phyloP scores from a whole-genome alignment of 306 rosid genomes.

The Citrullus mucosospermus region DNA sequence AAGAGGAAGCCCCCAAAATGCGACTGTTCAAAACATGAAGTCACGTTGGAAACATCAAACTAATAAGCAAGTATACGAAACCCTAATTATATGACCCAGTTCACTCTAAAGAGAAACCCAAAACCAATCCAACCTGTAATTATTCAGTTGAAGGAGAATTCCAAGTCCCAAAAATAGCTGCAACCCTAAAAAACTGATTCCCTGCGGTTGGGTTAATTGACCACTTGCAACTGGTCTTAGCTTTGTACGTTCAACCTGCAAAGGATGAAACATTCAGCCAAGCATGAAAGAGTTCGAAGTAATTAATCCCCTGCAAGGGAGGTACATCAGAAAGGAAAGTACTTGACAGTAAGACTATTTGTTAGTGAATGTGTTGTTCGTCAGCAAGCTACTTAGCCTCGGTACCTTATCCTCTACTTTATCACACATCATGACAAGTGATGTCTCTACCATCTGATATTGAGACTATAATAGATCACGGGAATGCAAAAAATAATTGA shows the following conservation, averaged over 20 bases:
- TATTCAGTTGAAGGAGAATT: conserved; percentile 69
- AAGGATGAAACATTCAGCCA: conserved; percentile 4
- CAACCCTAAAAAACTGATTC: conserved; percentile 75
- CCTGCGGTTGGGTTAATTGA: conserved; percentile 72
- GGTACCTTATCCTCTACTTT: background rate
- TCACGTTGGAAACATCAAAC: conserved; percentile 8
- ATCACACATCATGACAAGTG: background rate
- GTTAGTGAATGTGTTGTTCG: background rate
- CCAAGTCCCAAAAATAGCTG: conserved; percentile 86
- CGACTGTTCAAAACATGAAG: conserved; percentile 33
- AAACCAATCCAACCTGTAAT: conserved; percentile 53
- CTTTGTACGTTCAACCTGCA: conserved; percentile 91
- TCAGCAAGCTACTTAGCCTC: background rate
- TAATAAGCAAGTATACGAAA: background rate
- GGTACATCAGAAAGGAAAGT: background rate
- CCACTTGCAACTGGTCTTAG: conserved; percentile 86
- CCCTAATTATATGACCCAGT: background rate
- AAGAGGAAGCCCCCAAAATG: conserved; percentile 76
- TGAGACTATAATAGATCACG: background rate
- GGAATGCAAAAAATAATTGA: background rate
- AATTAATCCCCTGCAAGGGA: background rate
- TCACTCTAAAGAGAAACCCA: background rate
- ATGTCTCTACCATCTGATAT: background rate
- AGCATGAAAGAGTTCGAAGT: conserved; percentile 8
- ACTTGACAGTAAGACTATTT: background rate